phyloP scores from a whole-genome alignment of 2,329 filamentous ascomycete species.

The Aspergillus felis region DNA sequence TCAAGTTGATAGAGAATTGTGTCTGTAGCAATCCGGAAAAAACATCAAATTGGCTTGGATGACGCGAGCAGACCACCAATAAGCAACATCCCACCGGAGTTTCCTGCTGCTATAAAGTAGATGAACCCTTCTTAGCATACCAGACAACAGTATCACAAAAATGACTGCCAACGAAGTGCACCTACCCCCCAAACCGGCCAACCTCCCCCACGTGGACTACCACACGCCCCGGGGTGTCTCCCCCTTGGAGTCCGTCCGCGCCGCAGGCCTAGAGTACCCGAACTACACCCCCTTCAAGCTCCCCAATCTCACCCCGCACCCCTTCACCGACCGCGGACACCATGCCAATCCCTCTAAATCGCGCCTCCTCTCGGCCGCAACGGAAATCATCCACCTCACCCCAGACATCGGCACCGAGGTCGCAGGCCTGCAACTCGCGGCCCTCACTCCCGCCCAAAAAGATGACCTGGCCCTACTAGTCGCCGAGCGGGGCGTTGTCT shows the following conservation, averaged over 20 bases:
- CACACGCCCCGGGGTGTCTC: background rate
- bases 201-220: conserved; percentile 2
- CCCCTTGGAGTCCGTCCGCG: conserved; percentile 3
- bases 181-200: background rate
- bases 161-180: no score
- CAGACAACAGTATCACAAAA: no score
- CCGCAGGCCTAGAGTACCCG: conserved; percentile 3
- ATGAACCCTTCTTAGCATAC: no score
- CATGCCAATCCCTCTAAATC: conserved; percentile 39
- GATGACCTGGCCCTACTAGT: conserved; percentile 59
- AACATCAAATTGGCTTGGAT: no score
- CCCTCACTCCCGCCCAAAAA: conserved; percentile 46
- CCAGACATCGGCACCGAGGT: conserved; percentile 47
- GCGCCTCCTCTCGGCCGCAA: conserved; percentile 1
- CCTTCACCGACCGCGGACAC: conserved; percentile 36
- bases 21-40: no score
- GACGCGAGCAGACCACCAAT: no score
- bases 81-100: no score
- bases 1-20: no score
- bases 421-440: conserved; percentile 46
- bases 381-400: conserved; percentile 11
- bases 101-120: no score
- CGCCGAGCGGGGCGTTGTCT: conserved; percentile 59
- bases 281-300: conserved; percentile 20
- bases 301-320: conserved; percentile 34